Evolutionary conservation across 129 eudicot species (phyloP).

Genomic region (Flaveria sonorensis): DNA sequence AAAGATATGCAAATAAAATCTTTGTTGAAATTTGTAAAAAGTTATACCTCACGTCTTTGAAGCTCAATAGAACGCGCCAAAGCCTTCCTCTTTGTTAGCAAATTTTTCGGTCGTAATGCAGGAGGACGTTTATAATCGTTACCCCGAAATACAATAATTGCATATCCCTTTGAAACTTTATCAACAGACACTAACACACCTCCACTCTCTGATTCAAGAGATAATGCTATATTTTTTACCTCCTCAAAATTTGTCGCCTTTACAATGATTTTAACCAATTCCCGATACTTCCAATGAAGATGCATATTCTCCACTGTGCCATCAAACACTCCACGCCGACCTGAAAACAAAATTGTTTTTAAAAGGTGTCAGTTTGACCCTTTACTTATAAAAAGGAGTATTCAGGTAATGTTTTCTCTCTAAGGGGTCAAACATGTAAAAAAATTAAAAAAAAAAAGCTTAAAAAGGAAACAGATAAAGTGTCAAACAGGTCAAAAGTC

Average conservation of each 20-base stretch:
- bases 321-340: slow-evolving; percentile 95
- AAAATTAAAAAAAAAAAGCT: background rate
- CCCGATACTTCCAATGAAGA: slow-evolving; percentile 91
- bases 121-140: slow-evolving; percentile 75
- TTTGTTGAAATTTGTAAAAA: background rate
- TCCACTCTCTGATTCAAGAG: slow-evolving; percentile 98
- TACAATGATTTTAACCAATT: slow-evolving; percentile 75
- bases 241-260: slow-evolving; percentile 66
- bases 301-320: slow-evolving; percentile 99
- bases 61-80: slow-evolving; percentile 95
- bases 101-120: slow-evolving; percentile 74
- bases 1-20: background rate
- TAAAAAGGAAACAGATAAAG: background rate
- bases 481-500: background rate
- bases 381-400: background rate
- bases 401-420: background rate
- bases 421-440: background rate
- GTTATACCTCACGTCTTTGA: slow-evolving; percentile 81
- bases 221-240: slow-evolving; percentile 70
- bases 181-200: slow-evolving; percentile 90
- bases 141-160: slow-evolving; percentile 79
- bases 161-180: slow-evolving; percentile 88
- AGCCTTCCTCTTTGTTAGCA: slow-evolving; percentile 85
- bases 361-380: background rate
- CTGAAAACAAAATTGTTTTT: slow-evolving; percentile 45